Conservation (phyloP, 805 yeast genomes). For the Yarrowia deformans region DNA sequence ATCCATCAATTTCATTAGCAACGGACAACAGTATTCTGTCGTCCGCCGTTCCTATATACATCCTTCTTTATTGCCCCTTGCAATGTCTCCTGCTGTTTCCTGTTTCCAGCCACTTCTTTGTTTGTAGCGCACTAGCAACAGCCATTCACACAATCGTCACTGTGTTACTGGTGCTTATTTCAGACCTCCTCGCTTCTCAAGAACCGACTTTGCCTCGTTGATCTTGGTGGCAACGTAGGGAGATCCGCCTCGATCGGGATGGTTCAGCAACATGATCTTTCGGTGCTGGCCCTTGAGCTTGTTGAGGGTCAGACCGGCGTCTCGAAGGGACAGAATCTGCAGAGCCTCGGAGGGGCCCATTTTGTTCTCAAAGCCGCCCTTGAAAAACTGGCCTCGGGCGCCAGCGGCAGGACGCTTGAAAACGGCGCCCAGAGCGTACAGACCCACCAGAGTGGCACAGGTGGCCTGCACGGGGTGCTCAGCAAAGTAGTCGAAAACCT, state of each 20-base stretch:
- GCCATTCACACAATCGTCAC: too few relatives aligned
- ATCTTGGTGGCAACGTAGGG: slow-evolving; percentile 82
- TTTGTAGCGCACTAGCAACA: too few relatives aligned
- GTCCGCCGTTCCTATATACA: slow-evolving; percentile 24
- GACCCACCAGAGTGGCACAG: slow-evolving; percentile 33
- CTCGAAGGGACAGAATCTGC: slow-evolving; percentile 72
- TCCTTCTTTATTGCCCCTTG: slow-evolving; percentile 4
- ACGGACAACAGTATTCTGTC: background rate
- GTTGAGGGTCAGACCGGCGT: slow-evolving; percentile 50
- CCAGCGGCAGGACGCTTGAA: slow-evolving; percentile 63
- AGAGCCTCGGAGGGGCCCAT: slow-evolving; percentile 90
- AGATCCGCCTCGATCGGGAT: slow-evolving; percentile 90
- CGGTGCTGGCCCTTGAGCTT: slow-evolving; percentile 74
- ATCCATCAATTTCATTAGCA: slow-evolving; percentile 24
- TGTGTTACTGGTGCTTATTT: slow-evolving; percentile 38
- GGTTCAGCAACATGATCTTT: slow-evolving; percentile 78
- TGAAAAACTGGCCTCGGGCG: slow-evolving; percentile 67
- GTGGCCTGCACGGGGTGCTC: slow-evolving; percentile 39
- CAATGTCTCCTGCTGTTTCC: background rate
- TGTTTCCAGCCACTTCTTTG: background rate
- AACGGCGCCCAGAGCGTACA: slow-evolving; percentile 37
- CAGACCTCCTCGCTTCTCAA: slow-evolving; percentile 64
- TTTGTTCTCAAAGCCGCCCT: slow-evolving; percentile 92
- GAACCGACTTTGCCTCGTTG: slow-evolving; percentile 81
- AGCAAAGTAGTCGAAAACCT: slow-evolving; percentile 41